Evolutionary conservation across 352 stramenopile genomes (phyloP).

Genomic region (Globisporangium cylindrosporum): DNA sequence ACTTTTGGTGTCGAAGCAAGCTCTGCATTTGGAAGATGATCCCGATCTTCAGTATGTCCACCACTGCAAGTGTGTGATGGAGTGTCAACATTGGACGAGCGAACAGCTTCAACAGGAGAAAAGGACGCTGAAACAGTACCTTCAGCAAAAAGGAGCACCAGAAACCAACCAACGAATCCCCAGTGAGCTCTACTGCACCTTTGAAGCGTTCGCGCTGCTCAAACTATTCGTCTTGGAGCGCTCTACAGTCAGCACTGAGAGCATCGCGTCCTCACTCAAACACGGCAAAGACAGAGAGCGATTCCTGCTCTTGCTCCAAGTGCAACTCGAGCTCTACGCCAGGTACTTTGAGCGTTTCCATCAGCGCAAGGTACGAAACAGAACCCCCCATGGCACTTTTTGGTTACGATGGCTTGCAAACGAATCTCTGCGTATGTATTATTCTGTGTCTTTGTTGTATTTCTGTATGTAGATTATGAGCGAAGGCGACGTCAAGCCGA

Average conservation of each 20-base stretch:
- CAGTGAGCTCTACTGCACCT: constrained; percentile 9
- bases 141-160: constrained; percentile 14
- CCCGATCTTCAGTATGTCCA: constrained; percentile 7
- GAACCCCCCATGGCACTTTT: too few relatives aligned
- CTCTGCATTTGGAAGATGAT: constrained; percentile 3
- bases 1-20: background rate
- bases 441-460: background rate
- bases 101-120: constrained; percentile 34
- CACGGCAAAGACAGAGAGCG: background rate
- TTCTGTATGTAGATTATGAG: constrained; percentile 26
- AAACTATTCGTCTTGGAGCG: constrained; percentile 51
- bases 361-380: constrained; percentile 33
- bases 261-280: background rate
- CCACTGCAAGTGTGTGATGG: constrained; percentile 25
- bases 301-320: constrained; percentile 34
- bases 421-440: background rate
- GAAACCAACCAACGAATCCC: background rate
- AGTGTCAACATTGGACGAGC: constrained; percentile 33
- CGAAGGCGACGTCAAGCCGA: constrained; percentile 28
- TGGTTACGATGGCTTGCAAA: background rate
- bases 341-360: constrained; percentile 50
- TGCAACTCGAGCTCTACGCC: constrained; percentile 49
- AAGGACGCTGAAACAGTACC: constrained; percentile 27
- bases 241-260: background rate
- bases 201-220: constrained; percentile 53